A percentile compares a stretch with the other conserved stretches of the same genome.
Evolutionary conservation across 2,329 filamentous ascomycete genomes (phyloP).

Genomic region (Fusarium nisikadoi): DNA sequence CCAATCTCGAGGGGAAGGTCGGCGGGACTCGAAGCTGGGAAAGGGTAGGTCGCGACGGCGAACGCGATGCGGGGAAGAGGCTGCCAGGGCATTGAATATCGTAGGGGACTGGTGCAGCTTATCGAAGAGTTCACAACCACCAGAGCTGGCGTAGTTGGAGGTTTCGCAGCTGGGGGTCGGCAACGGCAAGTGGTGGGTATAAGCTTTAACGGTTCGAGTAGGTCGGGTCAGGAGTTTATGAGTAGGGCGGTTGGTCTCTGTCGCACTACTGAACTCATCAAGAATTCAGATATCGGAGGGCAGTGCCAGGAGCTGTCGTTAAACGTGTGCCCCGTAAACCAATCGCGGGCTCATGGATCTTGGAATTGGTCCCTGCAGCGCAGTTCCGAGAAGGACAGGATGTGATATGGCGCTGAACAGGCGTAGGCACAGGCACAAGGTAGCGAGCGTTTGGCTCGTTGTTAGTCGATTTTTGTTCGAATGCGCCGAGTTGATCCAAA

Average conservation of each 20-base stretch:
- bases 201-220: constrained; percentile 14
- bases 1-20: constrained; percentile 97
- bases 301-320: constrained; percentile 37
- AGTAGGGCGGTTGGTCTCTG: constrained; percentile 24
- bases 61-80: constrained; percentile 97
- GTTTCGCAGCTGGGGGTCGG: constrained; percentile 38
- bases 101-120: constrained; percentile 29
- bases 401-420: neutral
- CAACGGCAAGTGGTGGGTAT: constrained; percentile 22
- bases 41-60: constrained; percentile 95
- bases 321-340: constrained; percentile 38
- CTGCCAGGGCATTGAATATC: constrained; percentile 86
- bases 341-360: constrained; percentile 44
- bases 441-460: neutral
- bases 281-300: constrained; percentile 38
- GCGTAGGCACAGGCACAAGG: neutral
- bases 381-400: neutral
- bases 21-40: constrained; percentile 84
- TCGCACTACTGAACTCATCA: constrained; percentile 44
- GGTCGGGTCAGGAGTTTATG: constrained; percentile 10
- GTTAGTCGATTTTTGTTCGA: constrained; percentile 8
- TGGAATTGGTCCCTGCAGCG: constrained; percentile 24
- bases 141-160: constrained; percentile 27
- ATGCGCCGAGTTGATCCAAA: constrained; percentile 1
- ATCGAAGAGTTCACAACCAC: constrained; percentile 30